A percentile compares a stretch with the other conserved stretches of the same genome.
phyloP scores from a whole-genome alignment of 2,329 filamentous ascomycete species.

The Monilinia fructigena region DNA sequence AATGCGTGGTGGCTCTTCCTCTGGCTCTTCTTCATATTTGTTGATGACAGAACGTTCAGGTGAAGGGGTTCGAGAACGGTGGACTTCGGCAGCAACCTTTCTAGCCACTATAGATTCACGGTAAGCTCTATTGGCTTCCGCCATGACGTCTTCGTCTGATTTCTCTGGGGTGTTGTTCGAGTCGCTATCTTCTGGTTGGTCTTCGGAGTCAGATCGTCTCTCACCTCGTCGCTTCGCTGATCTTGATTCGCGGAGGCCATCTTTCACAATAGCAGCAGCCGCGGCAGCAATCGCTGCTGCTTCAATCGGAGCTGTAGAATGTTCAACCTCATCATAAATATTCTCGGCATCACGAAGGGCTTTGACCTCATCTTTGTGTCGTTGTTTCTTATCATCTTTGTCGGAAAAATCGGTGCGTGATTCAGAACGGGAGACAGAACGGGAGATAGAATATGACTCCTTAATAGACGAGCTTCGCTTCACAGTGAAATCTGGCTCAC shows the following conservation, averaged over 20 bases:
- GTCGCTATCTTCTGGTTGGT: slow-evolving; percentile 23
- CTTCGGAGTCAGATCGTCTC: slow-evolving; percentile 35
- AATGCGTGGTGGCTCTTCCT: slow-evolving; percentile 46
- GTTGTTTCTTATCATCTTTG: slow-evolving; percentile 22
- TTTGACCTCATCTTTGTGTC: slow-evolving; percentile 27
- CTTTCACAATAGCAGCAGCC: slow-evolving; percentile 45
- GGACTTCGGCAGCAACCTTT: slow-evolving; percentile 52
- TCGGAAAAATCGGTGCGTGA: slow-evolving; percentile 25
- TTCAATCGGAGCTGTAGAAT: slow-evolving; percentile 50
- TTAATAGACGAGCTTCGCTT: slow-evolving; percentile 35
- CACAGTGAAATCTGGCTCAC: slow-evolving; percentile 47
- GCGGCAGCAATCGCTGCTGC: slow-evolving; percentile 49
- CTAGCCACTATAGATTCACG: slow-evolving; percentile 55
- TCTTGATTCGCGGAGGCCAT: slow-evolving; percentile 36
- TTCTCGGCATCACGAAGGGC: slow-evolving; percentile 45
- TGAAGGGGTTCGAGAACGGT: slow-evolving; percentile 52
- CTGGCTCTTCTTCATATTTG: slow-evolving; percentile 48
- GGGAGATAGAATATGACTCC: slow-evolving; percentile 25
- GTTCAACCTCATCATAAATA: slow-evolving; percentile 48
- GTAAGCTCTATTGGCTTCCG: slow-evolving; percentile 58
- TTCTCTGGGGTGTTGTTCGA: slow-evolving; percentile 22
- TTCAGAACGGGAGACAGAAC: slow-evolving; percentile 25
- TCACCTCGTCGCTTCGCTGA: slow-evolving; percentile 41
- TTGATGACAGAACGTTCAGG: slow-evolving; percentile 55
- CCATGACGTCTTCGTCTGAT: slow-evolving; percentile 49